Evolutionary conservation across 2,329 filamentous ascomycete species (phyloP).

Genomic region (Pestalotiopsis sp.): DNA sequence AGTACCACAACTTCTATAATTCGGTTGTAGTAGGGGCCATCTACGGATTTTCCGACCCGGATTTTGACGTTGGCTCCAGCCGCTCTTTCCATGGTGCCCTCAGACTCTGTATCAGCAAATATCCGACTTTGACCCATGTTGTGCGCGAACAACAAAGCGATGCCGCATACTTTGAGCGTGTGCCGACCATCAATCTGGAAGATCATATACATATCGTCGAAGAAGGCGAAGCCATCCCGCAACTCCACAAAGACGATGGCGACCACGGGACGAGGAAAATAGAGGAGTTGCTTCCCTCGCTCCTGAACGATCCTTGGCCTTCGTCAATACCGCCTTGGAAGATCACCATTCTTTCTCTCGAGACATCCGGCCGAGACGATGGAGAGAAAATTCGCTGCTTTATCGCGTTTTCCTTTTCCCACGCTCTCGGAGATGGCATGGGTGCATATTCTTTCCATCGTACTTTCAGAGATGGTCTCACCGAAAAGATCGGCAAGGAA

Average conservation of each 20-base stretch:
- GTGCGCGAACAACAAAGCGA: conserved; percentile 6
- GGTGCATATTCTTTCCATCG: conserved; percentile 6
- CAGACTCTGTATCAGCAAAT: not conserved
- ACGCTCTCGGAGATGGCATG: conserved; percentile 10
- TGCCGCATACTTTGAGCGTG: conserved; percentile 6
- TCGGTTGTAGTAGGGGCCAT: conserved; percentile 3
- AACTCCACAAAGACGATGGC: not conserved
- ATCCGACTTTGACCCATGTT: conserved; percentile 3
- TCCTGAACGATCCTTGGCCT: not conserved
- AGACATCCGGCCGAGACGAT: not conserved
- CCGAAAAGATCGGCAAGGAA: too few species aligned
- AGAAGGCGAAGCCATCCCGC: not conserved
- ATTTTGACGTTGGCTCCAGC: not conserved
- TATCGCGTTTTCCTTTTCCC: conserved; percentile 9
- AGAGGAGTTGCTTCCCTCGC: conserved; percentile 4
- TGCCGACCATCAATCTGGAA: not conserved
- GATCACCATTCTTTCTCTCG: not conserved
- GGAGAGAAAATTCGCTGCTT: conserved; percentile 2
- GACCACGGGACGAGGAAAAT: not conserved
- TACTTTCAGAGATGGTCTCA: conserved; percentile 3
- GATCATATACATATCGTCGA: conserved; percentile 4
- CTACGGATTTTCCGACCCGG: not conserved
- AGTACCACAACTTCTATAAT: conserved; percentile 3
- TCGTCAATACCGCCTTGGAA: conserved; percentile 4
- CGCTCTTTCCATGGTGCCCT: not conserved